Percentiles rank a stretch among this genome's conserved stretches.
Conservation (phyloP, 306 rosid genomes). For the Aeschynomene evenia region DNA sequence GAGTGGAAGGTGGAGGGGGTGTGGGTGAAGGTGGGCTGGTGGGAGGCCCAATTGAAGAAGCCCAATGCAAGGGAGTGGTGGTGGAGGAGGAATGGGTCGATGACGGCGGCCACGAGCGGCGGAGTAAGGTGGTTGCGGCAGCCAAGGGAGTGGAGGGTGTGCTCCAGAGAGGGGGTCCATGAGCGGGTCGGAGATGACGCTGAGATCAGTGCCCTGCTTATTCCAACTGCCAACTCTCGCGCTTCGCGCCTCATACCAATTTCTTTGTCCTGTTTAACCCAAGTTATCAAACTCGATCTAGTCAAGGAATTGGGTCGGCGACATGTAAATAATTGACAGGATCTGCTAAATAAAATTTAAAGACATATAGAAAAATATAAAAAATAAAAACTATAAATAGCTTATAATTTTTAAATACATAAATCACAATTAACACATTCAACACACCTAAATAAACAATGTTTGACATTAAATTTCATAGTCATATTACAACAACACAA, state of each 20-base stretch:
- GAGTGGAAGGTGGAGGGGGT: slow-evolving; percentile 58
- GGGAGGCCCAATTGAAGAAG: slow-evolving; percentile 94
- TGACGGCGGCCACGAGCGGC: slow-evolving; percentile 66
- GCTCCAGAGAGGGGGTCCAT: slow-evolving; percentile 75
- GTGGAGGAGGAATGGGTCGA: slow-evolving; percentile 76
- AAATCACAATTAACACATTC: too few relatives aligned
- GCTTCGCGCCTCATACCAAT: slow-evolving; percentile 42
- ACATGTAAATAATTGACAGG: too few relatives aligned
- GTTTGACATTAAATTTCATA: too few relatives aligned
- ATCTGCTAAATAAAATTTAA: too few relatives aligned
- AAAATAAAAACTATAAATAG: too few relatives aligned
- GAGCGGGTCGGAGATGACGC: slow-evolving; percentile 56
- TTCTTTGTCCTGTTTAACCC: too few relatives aligned
- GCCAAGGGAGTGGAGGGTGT: slow-evolving; percentile 57
- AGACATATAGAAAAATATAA: too few relatives aligned
- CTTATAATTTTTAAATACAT: too few relatives aligned
- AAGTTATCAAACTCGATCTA: too few relatives aligned
- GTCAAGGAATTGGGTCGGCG: too few relatives aligned
- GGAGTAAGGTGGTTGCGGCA: slow-evolving; percentile 65
- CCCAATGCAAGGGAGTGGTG: slow-evolving; percentile 89
- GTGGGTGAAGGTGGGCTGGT: slow-evolving; percentile 77
- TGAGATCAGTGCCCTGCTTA: slow-evolving; percentile 63
- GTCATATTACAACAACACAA: too few relatives aligned
- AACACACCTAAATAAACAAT: too few relatives aligned
- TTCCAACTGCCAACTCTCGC: slow-evolving; percentile 51